A percentile compares a stretch with the other conserved stretches of the same genome.
phyloP scores from a whole-genome alignment of 345 rosid species.

The Camelina neglecta region DNA sequence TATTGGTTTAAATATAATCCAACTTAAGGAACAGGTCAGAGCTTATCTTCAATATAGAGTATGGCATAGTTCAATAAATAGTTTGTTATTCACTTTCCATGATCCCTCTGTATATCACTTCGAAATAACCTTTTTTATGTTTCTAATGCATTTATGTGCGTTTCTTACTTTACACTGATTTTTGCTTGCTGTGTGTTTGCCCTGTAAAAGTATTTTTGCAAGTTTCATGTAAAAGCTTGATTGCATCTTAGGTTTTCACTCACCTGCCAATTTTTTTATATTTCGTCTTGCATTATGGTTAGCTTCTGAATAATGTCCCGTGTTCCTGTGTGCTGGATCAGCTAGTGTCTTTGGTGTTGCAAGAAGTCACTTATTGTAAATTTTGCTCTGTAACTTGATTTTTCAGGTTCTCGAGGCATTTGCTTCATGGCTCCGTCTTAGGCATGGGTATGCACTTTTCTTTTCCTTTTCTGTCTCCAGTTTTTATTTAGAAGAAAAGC shows the following conservation, averaged over 20 bases:
- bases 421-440: slow-evolving; percentile 96
- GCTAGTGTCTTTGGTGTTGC: slow-evolving; percentile 32
- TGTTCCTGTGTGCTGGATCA: slow-evolving; percentile 10
- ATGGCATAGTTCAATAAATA: slow-evolving; percentile 1
- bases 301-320: slow-evolving; percentile 1
- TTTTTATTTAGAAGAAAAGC: slow-evolving; percentile 15
- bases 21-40: slow-evolving; percentile 89
- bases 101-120: neutral
- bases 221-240: slow-evolving; percentile 27
- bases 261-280: neutral
- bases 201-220: slow-evolving; percentile 12
- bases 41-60: slow-evolving; percentile 27
- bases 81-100: slow-evolving; percentile 28
- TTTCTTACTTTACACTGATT: slow-evolving; percentile 9
- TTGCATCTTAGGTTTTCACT: slow-evolving; percentile 26
- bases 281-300: slow-evolving; percentile 22
- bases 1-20: slow-evolving; percentile 74
- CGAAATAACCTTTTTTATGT: neutral
- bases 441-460: slow-evolving; percentile 69
- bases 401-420: slow-evolving; percentile 98
- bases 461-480: slow-evolving; percentile 16
- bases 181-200: slow-evolving; percentile 19
- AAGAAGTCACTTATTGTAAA: slow-evolving; percentile 29
- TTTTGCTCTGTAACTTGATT: slow-evolving; percentile 17
- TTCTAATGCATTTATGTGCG: neutral